Base-by-base conservation (phyloP, 2,329 filamentous ascomycete species). In the Calonectria pteridis region DNA sequence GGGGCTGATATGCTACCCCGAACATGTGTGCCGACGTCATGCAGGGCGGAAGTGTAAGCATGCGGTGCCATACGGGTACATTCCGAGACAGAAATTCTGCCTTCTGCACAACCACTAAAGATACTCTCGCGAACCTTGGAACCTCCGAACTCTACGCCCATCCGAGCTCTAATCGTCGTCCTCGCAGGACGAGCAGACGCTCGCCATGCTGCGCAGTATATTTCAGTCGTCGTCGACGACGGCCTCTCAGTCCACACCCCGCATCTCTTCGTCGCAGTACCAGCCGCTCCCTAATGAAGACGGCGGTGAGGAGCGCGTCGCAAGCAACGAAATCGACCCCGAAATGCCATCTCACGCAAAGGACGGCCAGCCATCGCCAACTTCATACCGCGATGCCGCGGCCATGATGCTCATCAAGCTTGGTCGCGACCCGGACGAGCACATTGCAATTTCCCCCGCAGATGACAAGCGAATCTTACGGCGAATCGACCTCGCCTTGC, bases 381-480 rank as follows among this genome's bases (percentile, higher is more conserved):
- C 66, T 31, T 55, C 46, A 7, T 75, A 81, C 71, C 85, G 86
- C 40, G 87, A 87, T 73, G 85, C 85, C n/a, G 87, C 85, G 26
- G 86, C 86, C 0, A 86, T 89, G 77, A 81, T 85, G 50, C 82
- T 91, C 26, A 75, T 87, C 55, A 84, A 84, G 59, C 81, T 84
- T n/a, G 84, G 83, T 4, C 81, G 81, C 7, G 83, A 82, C 35
- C 82, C 83, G 0, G 79, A 84, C 51, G 80, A 84, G 71, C 78
- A 78, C 59, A 76, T 85, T 58, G 62, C 74, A 58, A 73, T 85
- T 29, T 81, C 83, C 0, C 77, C 84, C 6, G 81, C 80, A 55
- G 83, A 85, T 62, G 80, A 85, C 53, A 78, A 79, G 4, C 82
- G 83, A 40, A 80, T 85, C 59, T 81, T 85, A 11, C 80, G 84